Conservation (phyloP, 257 asterid genomes). For the Fraxinus americana region DNA sequence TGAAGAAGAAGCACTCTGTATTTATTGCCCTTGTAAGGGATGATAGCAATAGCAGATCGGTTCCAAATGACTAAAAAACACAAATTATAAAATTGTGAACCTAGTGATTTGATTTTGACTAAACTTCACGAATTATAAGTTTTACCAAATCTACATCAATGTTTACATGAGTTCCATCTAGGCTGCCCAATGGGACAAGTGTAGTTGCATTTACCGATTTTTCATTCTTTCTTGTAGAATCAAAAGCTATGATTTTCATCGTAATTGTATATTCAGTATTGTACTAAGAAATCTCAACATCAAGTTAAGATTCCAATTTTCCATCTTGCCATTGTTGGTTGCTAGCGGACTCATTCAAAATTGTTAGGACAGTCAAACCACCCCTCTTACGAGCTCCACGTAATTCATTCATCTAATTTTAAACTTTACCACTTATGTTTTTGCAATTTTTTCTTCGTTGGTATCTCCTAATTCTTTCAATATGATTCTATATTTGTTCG, state of each 20-base stretch:
- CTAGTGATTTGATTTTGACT: no score
- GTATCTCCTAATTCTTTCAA: no score
- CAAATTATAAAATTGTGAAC: background rate
- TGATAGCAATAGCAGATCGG: background rate
- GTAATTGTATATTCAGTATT: background rate
- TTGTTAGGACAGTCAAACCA: no score
- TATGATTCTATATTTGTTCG: no score
- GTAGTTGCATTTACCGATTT: background rate
- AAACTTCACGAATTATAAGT: no score
- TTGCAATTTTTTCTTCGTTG: no score
- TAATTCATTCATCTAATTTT: no score
- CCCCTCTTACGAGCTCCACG: no score
- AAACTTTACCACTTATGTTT: no score
- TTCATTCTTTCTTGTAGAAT: background rate
- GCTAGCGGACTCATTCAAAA: background rate
- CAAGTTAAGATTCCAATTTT: background rate
- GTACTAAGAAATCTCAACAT: no score
- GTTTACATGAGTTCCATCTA: no score
- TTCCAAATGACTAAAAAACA: background rate
- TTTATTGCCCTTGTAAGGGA: background rate
- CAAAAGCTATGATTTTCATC: background rate
- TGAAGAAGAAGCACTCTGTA: background rate
- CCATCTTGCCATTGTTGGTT: background rate
- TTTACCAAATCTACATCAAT: no score
- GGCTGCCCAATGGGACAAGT: background rate